Base-by-base conservation (phyloP, 176 grass and related monocot genomes). In the Musa itinerans region DNA sequence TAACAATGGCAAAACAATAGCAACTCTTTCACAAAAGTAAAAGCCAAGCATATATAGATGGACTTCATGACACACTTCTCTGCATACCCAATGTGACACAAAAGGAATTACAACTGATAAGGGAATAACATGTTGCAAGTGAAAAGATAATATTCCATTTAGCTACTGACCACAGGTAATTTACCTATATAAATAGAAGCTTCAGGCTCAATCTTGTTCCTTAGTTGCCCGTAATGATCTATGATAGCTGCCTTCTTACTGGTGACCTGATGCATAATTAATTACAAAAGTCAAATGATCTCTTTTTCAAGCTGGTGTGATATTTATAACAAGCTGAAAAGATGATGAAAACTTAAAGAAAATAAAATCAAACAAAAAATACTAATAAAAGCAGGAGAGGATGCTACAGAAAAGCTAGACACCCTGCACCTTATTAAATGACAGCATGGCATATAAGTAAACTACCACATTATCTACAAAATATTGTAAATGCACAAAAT, bases 191-290 rank as follows among this genome's bases (percentile, higher is more conserved):
- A 98, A 83, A 98, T 98, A 10, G 83, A 89, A 87, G 84, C 78
- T 80, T 91, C 88, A 21, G 94, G 79, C 76, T 90, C 94, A 72
- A 93, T 74, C 57, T 93, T 98, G 72, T 91, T 88, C 77, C 79
- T 98, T 86, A 98, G 85, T 85, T 89, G 88, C 78, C 69, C 86
- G 70, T 87, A 89, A 52, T 91, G 88, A 43, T 98, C 89, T 71
- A 98, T 89, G 52, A 91, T 89, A 72, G 94, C 88, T 43, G 94
- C 88, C 69, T 98, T 98, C 83, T 98, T 98, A 87, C 94, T 93
- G 53, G 90, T 98, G 73, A 98, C 94, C 90, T 98, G 79, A 51
- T 19, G 76, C 79, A 84, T 71, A 85, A 29, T 67, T 51, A 57
- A 29, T 67, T 51, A 57, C 57, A 81, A 65, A 77, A 76, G 54